phyloP scores from a whole-genome alignment of 768 basidiomycete species.

The Kwoniella bestiolae region DNA sequence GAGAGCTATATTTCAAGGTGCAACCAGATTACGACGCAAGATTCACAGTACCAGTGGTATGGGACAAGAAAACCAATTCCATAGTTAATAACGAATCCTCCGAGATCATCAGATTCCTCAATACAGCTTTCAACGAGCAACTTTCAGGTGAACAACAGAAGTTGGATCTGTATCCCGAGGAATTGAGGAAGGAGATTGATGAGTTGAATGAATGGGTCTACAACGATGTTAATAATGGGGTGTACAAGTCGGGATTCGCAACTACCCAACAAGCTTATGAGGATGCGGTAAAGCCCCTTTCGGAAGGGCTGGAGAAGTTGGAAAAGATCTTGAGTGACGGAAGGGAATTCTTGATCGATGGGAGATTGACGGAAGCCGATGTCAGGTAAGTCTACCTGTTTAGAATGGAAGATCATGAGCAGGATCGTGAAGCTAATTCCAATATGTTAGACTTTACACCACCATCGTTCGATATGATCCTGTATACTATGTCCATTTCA shows the following conservation, averaged over 20 bases:
- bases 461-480: conserved; percentile 71
- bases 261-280: conserved; percentile 79
- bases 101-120: conserved; percentile 94
- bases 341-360: conserved; percentile 83
- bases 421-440: not conserved
- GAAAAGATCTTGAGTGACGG: conserved; percentile 73
- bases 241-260: conserved; percentile 90
- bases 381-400: conserved; percentile 48
- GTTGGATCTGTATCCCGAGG: conserved; percentile 76
- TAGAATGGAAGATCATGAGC: not conserved
- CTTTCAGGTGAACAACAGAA: conserved; percentile 65
- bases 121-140: conserved; percentile 74
- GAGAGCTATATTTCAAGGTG: conserved; percentile 81
- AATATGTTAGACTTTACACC: conserved; percentile 75
- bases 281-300: conserved; percentile 72
- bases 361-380: conserved; percentile 68
- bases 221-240: conserved; percentile 67
- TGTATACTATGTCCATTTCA: conserved; percentile 90
- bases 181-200: conserved; percentile 76
- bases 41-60: conserved; percentile 62
- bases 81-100: conserved; percentile 91
- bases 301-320: conserved; percentile 76
- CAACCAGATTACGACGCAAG: conserved; percentile 71
- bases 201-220: conserved; percentile 80
- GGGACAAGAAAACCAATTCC: conserved; percentile 84